Evolutionary conservation across 208 protist species (phyloP).

Genomic region (Borovskyia barvae): DNA sequence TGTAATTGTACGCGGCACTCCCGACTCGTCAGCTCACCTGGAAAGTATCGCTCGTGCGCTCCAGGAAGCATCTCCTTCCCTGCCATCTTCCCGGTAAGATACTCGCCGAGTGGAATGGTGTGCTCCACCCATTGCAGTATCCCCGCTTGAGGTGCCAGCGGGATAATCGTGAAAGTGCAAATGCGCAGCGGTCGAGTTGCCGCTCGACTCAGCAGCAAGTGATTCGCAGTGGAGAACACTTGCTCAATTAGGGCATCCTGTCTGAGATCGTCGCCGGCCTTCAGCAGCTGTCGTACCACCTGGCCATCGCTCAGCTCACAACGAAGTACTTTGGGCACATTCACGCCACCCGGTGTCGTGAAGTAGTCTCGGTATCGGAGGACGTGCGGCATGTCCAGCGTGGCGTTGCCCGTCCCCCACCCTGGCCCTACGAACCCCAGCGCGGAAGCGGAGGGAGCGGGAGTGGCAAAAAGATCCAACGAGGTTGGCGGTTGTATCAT

Average conservation of each 20-base stretch:
- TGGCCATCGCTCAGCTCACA: conserved; percentile 85
- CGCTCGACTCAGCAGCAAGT: conserved; percentile 40
- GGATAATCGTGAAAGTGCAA: conserved; percentile 94
- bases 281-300: conserved; percentile 86
- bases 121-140: conserved; percentile 93
- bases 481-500: conserved; percentile 44
- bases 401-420: too few relatives aligned
- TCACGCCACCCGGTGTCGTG: conserved; percentile 91
- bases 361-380: conserved; percentile 62
- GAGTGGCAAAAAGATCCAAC: conserved; percentile 7
- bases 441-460: neutral
- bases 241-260: conserved; percentile 97
- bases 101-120: conserved; percentile 89
- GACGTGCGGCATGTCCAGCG: conserved; percentile 43
- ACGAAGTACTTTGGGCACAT: conserved; percentile 91
- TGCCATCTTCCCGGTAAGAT: conserved; percentile 57
- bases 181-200: conserved; percentile 42
- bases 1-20: conserved; percentile 57
- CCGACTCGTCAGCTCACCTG: conserved; percentile 54
- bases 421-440: neutral
- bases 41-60: conserved; percentile 87
- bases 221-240: conserved; percentile 87
- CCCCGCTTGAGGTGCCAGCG: conserved; percentile 87
- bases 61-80: conserved; percentile 29
- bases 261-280: conserved; percentile 92